Base-by-base conservation (phyloP, 371 early-diverging fungal genomes). In the Rhizoclosmatium hyalinum region DNA sequence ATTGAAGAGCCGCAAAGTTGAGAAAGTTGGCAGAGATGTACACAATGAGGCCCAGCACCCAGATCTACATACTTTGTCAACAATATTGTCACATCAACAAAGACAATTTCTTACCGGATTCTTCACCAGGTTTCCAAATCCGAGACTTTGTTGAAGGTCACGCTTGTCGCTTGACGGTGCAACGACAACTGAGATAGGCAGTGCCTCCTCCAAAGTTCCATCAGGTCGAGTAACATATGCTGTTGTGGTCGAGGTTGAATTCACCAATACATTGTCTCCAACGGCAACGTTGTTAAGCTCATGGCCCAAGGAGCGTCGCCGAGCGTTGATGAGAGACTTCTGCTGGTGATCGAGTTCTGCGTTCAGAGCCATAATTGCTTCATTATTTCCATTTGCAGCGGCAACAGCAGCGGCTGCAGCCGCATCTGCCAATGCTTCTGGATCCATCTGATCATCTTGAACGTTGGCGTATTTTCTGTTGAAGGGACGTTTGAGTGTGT, bases 1-100 rank as follows among this genome's bases (percentile, higher is more conserved):
- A 95, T 53, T 93, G 88, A 68, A 95, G 84, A 0, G 95, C 94
- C 41, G 89, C 77, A 74, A 94, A 94, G 72, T 91, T 90, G 73
- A 90, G 77, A n/a, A 93, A 75, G 77, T 93, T 94, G 43, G 93
- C 94, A 24, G 93, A 55, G 17, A 89, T 82, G 74, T 93, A 95
- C 3, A 94, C 83, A 0, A 85, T 42, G 41, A 92, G 77, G 5
- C 96, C 96, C 6, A 91, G 66, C 6, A 86, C 78, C 92, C 92
- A 92, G 0, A 83, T 65, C 63, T 19, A 81, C 70, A 4, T 44
- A 68, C 32, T n/a, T 19, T 43, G 43, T 8, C n/a, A 43, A 42
- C 3, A 65, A 39, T 12, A 65, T n/a, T 43, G 3, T n/a, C 3
- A 45, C 65, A 60, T n/a, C 61, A 8, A 60, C 65, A 69, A 39